These are phyloP conservation scores for Eimeria maxima DNA, from an alignment of 169 alveolate genomes.

Conservation along the genomic window DNA sequence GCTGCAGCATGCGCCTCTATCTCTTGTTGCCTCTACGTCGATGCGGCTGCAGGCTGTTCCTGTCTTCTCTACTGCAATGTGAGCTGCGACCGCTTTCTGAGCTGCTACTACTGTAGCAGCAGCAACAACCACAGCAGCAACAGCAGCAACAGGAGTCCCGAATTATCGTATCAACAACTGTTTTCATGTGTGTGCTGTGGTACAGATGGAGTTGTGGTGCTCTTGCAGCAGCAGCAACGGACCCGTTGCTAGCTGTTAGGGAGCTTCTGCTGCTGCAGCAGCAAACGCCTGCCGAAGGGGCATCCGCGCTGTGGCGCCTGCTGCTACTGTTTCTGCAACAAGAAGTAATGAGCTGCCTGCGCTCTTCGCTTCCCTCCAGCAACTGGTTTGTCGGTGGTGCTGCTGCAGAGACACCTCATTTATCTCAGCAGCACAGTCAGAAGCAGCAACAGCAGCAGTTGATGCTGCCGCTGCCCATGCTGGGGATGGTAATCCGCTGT, in stretches of 20 bases:
- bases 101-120: not conserved
- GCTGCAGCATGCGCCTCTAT: slow-evolving; percentile 29
- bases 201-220: slow-evolving; percentile 25
- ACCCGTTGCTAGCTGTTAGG: slow-evolving; percentile 9
- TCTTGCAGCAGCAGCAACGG: slow-evolving; percentile 13
- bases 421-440: not conserved
- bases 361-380: not conserved
- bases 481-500: slow-evolving; percentile 34
- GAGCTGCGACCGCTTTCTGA: not conserved
- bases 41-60: slow-evolving; percentile 32
- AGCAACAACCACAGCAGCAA: not conserved
- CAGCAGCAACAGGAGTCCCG: not conserved
- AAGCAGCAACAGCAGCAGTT: slow-evolving; percentile 31
- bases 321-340: slow-evolving; percentile 53
- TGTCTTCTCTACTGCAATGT: slow-evolving; percentile 11
- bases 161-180: not conserved
- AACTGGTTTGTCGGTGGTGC: not conserved
- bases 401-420: slow-evolving; percentile 28
- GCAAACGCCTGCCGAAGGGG: slow-evolving; percentile 40
- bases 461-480: slow-evolving; percentile 26
- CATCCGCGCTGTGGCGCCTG: slow-evolving; percentile 41
- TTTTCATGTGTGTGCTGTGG: not conserved
- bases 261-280: slow-evolving; percentile 50
- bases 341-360: slow-evolving; percentile 9
- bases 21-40: slow-evolving; percentile 32